phyloP scores from a whole-genome alignment of 305 asterid species.

The Andrographis paniculata region DNA sequence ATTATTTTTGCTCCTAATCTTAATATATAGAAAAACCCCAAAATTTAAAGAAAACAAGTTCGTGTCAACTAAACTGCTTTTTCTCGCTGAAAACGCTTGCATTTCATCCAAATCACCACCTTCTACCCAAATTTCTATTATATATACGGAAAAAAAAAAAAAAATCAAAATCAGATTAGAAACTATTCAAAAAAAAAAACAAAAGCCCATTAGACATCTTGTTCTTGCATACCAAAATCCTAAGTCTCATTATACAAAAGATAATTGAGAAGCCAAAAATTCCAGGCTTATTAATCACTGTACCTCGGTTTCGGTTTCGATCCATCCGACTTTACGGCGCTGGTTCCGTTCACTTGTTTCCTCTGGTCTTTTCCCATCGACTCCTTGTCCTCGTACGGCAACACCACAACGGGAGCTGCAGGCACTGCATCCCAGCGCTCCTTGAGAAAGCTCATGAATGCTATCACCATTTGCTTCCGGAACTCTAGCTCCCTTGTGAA shows the following conservation, averaged over 20 bases:
- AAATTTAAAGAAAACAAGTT: too few relatives aligned
- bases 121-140: too few relatives aligned
- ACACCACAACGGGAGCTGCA: conserved; percentile 82
- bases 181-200: background rate
- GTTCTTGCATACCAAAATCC: too few relatives aligned
- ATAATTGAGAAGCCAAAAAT: conserved; percentile 3
- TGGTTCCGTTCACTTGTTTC: conserved; percentile 23
- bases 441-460: conserved; percentile 52
- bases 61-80: too few relatives aligned
- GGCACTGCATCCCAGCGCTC: conserved; percentile 92
- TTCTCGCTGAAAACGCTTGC: too few relatives aligned
- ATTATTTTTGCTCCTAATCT: too few relatives aligned
- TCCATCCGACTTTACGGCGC: conserved; percentile 32
- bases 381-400: conserved; percentile 52
- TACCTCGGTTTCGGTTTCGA: too few relatives aligned
- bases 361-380: conserved; percentile 24
- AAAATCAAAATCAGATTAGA: background rate
- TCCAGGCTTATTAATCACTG: conserved; percentile 14
- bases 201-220: too few relatives aligned
- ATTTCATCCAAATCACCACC: too few relatives aligned
- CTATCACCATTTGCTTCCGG: conserved; percentile 63
- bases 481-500: conserved; percentile 87
- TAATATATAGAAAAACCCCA: too few relatives aligned
- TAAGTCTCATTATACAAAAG: background rate
- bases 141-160: too few relatives aligned